phyloP scores from a whole-genome alignment of 1,284 basidiomycete species.

The Apiotrichum siamense region DNA sequence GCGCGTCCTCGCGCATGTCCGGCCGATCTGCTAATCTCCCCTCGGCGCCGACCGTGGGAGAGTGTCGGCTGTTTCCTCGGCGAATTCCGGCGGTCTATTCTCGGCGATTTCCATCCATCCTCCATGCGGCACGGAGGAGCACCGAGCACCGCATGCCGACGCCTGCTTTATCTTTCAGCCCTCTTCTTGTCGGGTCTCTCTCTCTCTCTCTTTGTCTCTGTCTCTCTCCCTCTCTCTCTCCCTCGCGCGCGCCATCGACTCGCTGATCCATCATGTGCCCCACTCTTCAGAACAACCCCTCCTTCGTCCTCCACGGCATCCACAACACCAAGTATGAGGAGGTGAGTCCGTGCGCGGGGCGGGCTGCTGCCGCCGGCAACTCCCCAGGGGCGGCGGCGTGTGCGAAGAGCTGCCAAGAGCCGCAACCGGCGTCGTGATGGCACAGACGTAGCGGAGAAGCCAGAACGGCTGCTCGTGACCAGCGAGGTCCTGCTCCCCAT shows the following conservation, averaged over 20 bases:
- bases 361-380: background rate
- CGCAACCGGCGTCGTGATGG: too few relatives aligned
- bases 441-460: too few relatives aligned
- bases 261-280: background rate
- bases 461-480: too few relatives aligned
- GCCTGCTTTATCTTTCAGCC: too few relatives aligned
- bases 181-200: background rate
- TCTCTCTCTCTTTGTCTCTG: background rate
- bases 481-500: too few relatives aligned
- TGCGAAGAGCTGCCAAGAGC: too few relatives aligned
- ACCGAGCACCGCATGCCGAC: too few relatives aligned
- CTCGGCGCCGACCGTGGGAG: background rate
- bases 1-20: too few relatives aligned
- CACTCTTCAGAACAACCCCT: slow-evolving; percentile 35
- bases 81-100: background rate
- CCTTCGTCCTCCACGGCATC: slow-evolving; percentile 45
- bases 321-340: slow-evolving; percentile 48
- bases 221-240: background rate
- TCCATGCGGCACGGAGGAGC: background rate
- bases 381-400: too few relatives aligned
- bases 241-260: background rate
- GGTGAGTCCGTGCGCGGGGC: slow-evolving; percentile 23
- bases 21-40: too few relatives aligned
- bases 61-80: background rate
- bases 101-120: background rate